Evolutionary conservation across 192 early-diverging fungal species (phyloP), one percentile per base, ranked within the genome.

Genomic region (Entomortierella parvispora): DNA sequence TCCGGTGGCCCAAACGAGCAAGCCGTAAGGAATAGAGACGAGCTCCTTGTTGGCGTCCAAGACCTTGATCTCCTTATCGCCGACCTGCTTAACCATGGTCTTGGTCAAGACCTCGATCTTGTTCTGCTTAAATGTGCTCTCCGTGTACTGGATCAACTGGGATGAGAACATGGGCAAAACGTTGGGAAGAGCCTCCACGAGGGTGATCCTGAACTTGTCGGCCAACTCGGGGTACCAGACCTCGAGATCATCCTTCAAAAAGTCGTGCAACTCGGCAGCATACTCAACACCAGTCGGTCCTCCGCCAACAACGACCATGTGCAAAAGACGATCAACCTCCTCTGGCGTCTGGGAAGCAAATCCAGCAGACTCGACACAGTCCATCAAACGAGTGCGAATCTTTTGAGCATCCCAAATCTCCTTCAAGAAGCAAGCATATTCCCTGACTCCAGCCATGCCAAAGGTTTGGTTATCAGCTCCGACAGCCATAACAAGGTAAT

Each of bases 1-100:
- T 42, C 94, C 94, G 4, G 94, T 94, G 17, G 94, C 93, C 94
- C 94, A 95, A 6, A 94, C 93, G 25, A 94, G 72, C 34, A 95
- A 71, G 46, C 92, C 93, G 61, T 92, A 94, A 14, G 91, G 91
- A 51, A 94, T 91, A 20, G 69, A 79, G 47, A 85, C 82, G 15
- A 85, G 53, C 52, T 87, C 65, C 64, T 90, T 90, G 64, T 92
- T 82, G 58, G 82, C 69, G 42, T 91, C 80, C 60, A 87, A 72
- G 9, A 94, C 91, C 43, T 91, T 74, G 49, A 94, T 86, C 44
- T 90, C 86, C 69, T 92, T 89, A 58, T 92, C 85, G 6, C 78
- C 80, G 18, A 94, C 92, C 58, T 93, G 87, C 79, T 93, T 92
- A 42, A 94, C 93, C 82, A 86, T 84, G 0, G 93, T 94, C 81